Evolutionary conservation across 2,329 filamentous ascomycete genomes (phyloP).

Genomic region (Pestalotiopsis sp.): DNA sequence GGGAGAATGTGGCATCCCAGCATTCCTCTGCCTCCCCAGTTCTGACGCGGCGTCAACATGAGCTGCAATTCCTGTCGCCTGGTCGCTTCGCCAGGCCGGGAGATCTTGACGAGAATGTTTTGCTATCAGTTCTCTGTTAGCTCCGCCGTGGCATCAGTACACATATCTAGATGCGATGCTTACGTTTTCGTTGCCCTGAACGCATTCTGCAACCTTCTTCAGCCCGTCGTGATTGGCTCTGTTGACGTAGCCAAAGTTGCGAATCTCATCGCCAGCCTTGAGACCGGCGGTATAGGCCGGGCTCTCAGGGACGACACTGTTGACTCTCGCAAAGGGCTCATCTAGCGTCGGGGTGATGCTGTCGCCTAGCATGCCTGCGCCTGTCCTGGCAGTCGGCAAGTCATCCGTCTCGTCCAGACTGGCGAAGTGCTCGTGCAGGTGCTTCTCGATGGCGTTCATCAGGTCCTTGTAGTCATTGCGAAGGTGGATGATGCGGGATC

Average conservation of each 20-base stretch:
- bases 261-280: conserved; percentile 77
- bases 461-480: conserved; percentile 92
- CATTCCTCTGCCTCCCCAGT: conserved; percentile 90
- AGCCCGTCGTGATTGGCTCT: conserved; percentile 84
- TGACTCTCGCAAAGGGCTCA: conserved; percentile 83
- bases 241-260: conserved; percentile 83
- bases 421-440: conserved; percentile 91
- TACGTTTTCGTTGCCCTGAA: conserved; percentile 88
- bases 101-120: conserved; percentile 70
- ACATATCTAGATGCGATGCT: conserved; percentile 41
- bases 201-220: conserved; percentile 83
- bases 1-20: conserved; percentile 90
- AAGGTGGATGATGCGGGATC: conserved; percentile 84
- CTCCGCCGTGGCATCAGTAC: conserved; percentile 3
- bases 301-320: conserved; percentile 75
- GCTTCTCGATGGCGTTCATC: conserved; percentile 81
- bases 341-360: conserved; percentile 37
- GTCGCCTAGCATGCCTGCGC: conserved; percentile 32
- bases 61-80: conserved; percentile 64
- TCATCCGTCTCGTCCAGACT: conserved; percentile 58
- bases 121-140: conserved; percentile 48
- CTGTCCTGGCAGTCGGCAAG: conserved; percentile 26
- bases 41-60: conserved; percentile 71
- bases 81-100: conserved; percentile 46
- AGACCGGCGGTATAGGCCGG: conserved; percentile 85